Evolutionary conservation across 2,329 filamentous ascomycete species (phyloP).

Genomic region (Bisporella sp.): DNA sequence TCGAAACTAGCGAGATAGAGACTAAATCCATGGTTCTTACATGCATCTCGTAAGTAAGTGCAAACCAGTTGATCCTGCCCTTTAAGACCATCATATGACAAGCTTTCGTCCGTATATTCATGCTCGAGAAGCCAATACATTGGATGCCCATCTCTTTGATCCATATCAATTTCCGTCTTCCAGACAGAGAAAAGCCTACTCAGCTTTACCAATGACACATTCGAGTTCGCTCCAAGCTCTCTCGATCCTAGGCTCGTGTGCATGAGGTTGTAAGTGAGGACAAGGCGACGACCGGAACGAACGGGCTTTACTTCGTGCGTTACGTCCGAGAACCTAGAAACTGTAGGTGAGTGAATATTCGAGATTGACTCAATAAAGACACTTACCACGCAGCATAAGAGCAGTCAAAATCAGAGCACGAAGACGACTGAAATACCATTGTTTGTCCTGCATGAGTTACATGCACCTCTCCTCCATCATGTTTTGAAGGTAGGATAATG

Average conservation of each 20-base stretch:
- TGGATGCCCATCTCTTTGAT: background rate
- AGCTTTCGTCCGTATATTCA: background rate
- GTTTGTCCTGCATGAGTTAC: slow-evolving; percentile 31
- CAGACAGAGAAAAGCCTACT: background rate
- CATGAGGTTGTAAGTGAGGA: slow-evolving; percentile 47
- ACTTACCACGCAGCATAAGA: slow-evolving; percentile 28
- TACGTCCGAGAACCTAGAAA: slow-evolving; percentile 44
- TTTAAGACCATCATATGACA: background rate
- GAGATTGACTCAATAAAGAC: background rate
- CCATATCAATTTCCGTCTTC: background rate
- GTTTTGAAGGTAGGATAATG: slow-evolving; percentile 39
- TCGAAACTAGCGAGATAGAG: background rate
- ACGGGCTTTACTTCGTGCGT: slow-evolving; percentile 43
- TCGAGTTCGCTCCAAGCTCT: background rate
- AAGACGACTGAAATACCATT: slow-evolving; percentile 27
- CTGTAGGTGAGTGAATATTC: background rate
- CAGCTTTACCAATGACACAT: background rate
- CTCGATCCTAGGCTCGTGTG: background rate
- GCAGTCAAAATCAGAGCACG: slow-evolving; percentile 11
- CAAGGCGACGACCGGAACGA: slow-evolving; percentile 39
- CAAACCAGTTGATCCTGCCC: background rate
- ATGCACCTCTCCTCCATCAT: slow-evolving; percentile 40
- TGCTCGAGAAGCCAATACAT: background rate
- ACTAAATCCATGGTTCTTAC: background rate
- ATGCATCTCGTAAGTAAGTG: background rate